phyloP scores from a whole-genome alignment of 1,139 yeast genomes.

The Lodderomyces pseudojiufengensis region DNA sequence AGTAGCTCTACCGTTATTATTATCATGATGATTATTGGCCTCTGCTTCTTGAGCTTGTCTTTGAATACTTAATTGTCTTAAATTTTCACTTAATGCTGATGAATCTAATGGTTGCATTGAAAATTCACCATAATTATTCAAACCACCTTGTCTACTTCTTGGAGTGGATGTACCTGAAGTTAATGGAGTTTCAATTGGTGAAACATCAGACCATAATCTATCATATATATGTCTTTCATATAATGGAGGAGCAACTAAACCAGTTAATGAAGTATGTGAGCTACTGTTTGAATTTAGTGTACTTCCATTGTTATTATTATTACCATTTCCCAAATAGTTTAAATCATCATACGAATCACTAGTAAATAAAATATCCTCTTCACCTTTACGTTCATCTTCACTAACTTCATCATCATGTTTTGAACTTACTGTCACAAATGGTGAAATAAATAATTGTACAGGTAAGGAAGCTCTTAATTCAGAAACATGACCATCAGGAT shows the following conservation, averaged over 20 bases:
- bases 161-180: constrained; percentile 54
- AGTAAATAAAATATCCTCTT: constrained; percentile 34
- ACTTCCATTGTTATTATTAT: constrained; percentile 2
- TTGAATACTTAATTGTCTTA: constrained; percentile 51
- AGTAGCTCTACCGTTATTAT: constrained; percentile 29
- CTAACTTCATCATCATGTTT: constrained; percentile 25
- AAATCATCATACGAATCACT: constrained; percentile 22
- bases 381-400: constrained; percentile 13
- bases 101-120: constrained; percentile 44
- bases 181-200: constrained; percentile 55
- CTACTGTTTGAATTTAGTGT: constrained; percentile 22
- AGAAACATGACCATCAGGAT: constrained; percentile 74
- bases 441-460: constrained; percentile 65
- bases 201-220: constrained; percentile 71
- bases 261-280: constrained; percentile 37
- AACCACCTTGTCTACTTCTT: constrained; percentile 14
- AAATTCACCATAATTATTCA: constrained; percentile 26
- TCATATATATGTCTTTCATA: constrained; percentile 86
- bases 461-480: constrained; percentile 78
- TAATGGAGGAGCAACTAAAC: constrained; percentile 80
- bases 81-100: constrained; percentile 47
- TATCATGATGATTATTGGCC: constrained; percentile 4
- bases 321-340: constrained; percentile 12
- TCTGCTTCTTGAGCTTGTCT: constrained; percentile 36
- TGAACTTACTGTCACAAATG: constrained; percentile 72